Percentiles rank a stretch among this genome's conserved stretches.
Conservation (phyloP, 257 asterid species). For the Rehmannia glutinosa region DNA sequence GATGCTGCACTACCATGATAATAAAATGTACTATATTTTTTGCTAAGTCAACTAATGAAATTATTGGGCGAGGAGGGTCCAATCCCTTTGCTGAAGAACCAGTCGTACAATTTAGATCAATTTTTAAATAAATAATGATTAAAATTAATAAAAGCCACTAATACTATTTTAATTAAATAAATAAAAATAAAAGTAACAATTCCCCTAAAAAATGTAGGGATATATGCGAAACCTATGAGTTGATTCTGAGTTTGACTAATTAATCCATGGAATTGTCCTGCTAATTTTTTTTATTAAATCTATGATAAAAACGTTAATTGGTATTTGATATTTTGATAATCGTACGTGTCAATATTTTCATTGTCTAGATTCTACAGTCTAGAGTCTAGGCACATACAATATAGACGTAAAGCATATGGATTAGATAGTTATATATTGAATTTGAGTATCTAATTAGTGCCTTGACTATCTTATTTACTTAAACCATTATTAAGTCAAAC, state of each 20-base stretch:
- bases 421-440: slow-evolving; percentile 12
- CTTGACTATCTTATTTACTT: slow-evolving; percentile 12
- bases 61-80: slow-evolving; percentile 19
- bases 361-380: too few species aligned
- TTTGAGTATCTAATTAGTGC: slow-evolving; percentile 23
- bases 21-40: background rate
- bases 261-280: slow-evolving; percentile 20
- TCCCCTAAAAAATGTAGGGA: slow-evolving; percentile 3
- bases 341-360: slow-evolving; percentile 13
- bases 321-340: background rate
- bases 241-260: slow-evolving; percentile 54
- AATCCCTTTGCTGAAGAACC: background rate
- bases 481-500: slow-evolving; percentile 18
- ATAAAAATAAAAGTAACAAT: slow-evolving; percentile 12
- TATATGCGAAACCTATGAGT: slow-evolving; percentile 22
- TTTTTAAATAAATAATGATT: background rate
- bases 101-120: background rate
- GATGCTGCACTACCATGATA: slow-evolving; percentile 25
- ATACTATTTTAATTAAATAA: background rate
- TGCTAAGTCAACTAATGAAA: slow-evolving; percentile 27
- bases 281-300: slow-evolving; percentile 1
- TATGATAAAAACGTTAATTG: slow-evolving; percentile 4
- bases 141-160: background rate
- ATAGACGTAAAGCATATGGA: too few species aligned
- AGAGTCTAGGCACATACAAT: too few species aligned